phyloP scores from a whole-genome alignment of 2,329 filamentous ascomycete genomes.

The Alternaria sp. region DNA sequence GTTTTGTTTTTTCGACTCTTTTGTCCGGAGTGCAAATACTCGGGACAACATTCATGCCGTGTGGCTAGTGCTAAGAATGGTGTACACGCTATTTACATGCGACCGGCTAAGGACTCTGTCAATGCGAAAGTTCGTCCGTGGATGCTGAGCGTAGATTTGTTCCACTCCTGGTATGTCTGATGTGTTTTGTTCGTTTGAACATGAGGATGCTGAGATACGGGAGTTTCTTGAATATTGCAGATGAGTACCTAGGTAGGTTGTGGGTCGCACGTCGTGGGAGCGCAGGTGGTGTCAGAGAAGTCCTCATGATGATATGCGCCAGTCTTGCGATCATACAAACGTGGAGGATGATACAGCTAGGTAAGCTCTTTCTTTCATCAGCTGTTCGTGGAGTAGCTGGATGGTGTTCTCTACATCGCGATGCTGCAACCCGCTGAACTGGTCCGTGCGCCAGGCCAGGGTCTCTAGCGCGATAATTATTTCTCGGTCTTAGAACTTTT shows the following conservation, averaged over 20 bases:
- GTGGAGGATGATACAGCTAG: not conserved
- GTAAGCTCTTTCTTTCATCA: not conserved
- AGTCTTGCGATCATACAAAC: no score
- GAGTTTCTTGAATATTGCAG: not conserved
- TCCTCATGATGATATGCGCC: no score
- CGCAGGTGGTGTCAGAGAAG: not conserved
- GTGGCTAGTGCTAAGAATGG: no score
- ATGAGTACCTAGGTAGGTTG: not conserved
- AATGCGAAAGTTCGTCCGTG: no score
- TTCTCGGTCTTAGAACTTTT: conserved; percentile 10
- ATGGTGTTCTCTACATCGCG: not conserved
- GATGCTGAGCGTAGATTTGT: no score
- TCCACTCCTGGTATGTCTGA: no score
- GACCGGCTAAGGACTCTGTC: no score
- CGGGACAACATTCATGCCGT: no score
- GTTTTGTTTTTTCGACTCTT: no score
- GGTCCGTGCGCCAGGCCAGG: conserved; percentile 2
- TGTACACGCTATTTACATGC: no score
- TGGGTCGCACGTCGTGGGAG: not conserved
- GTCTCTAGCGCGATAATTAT: conserved; percentile 14
- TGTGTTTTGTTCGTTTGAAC: no score
- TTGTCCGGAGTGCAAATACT: no score
- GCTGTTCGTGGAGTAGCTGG: not conserved
- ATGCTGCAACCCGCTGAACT: not conserved
- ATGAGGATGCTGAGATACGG: not conserved